phyloP scores from a whole-genome alignment of 305 asterid genomes.

The Fraxinus greggii region DNA sequence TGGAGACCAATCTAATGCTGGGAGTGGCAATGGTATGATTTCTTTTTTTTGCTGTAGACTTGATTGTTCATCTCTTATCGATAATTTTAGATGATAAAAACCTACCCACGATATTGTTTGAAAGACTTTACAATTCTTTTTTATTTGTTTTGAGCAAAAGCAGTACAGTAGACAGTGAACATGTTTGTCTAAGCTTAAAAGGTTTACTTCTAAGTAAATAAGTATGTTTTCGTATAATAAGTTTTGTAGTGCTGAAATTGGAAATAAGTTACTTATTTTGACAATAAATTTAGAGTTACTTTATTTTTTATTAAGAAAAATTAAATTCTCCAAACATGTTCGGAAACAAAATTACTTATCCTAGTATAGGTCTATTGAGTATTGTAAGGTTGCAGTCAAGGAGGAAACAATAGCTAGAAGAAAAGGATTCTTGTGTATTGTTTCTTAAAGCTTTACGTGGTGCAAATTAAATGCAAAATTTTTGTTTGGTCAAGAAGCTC shows the following conservation, averaged over 20 bases:
- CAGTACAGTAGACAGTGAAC: background rate
- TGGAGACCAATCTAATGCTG: constrained; percentile 42
- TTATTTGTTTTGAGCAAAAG: background rate
- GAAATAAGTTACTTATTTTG: background rate
- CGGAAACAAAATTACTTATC: background rate
- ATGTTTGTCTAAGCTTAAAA: background rate
- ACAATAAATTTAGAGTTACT: background rate
- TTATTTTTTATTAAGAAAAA: background rate
- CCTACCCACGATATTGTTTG: background rate
- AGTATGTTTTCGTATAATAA: background rate
- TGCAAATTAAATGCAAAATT: background rate
- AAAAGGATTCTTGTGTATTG: background rate
- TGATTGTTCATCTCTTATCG: background rate
- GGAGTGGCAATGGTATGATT: constrained; percentile 36
- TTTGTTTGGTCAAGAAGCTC: background rate
- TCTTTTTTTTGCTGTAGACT: background rate
- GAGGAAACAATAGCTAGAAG: background rate
- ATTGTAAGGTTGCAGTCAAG: background rate
- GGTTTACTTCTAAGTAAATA: background rate
- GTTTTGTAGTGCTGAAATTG: background rate
- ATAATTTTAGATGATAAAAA: background rate
- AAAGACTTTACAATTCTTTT: background rate
- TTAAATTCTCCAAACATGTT: background rate
- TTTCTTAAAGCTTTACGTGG: background rate
- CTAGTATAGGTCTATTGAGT: background rate